Percentiles rank a stretch among this genome's conserved stretches.
Evolutionary conservation across 148 eudicot genomes (phyloP).

Genomic region (Vaccinium corymbosum): DNA sequence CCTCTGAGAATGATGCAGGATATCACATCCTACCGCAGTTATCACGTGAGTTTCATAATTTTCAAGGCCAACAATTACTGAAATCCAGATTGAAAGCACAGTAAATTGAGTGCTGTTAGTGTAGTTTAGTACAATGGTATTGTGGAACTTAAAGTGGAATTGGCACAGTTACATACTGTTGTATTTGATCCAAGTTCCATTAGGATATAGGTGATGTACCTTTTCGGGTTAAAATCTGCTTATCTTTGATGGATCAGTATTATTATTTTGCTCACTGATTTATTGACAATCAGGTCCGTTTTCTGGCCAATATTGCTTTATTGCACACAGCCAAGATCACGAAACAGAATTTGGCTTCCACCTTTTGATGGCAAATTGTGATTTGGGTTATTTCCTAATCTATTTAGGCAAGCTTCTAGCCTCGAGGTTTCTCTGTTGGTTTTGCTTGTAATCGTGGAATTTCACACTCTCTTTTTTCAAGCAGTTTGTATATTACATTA

Average conservation of each 20-base stretch:
- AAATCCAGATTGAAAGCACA: background rate
- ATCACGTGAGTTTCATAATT: background rate
- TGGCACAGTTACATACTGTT: background rate
- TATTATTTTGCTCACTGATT: background rate
- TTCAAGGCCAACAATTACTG: background rate
- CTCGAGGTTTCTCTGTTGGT: too few relatives aligned
- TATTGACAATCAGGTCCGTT: background rate
- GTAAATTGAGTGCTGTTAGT: background rate
- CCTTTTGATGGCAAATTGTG: background rate
- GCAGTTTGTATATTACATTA: too few relatives aligned
- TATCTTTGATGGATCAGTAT: background rate
- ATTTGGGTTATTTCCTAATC: background rate
- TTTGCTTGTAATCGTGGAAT: too few relatives aligned
- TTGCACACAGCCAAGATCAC: background rate
- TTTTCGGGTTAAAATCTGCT: background rate
- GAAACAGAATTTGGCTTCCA: background rate
- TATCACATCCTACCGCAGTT: background rate
- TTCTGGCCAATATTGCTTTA: background rate
- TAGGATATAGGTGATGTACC: background rate
- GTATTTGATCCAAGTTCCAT: background rate
- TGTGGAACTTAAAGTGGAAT: background rate
- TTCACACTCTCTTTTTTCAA: too few relatives aligned
- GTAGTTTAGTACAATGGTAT: background rate
- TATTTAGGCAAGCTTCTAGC: background rate
- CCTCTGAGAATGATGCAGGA: background rate